Percentiles rank a stretch among this genome's conserved stretches.
These are phyloP conservation scores for Rhizopogon vesiculosus DNA, from an alignment of 768 basidiomycete genomes.

Conservation along the genomic window DNA sequence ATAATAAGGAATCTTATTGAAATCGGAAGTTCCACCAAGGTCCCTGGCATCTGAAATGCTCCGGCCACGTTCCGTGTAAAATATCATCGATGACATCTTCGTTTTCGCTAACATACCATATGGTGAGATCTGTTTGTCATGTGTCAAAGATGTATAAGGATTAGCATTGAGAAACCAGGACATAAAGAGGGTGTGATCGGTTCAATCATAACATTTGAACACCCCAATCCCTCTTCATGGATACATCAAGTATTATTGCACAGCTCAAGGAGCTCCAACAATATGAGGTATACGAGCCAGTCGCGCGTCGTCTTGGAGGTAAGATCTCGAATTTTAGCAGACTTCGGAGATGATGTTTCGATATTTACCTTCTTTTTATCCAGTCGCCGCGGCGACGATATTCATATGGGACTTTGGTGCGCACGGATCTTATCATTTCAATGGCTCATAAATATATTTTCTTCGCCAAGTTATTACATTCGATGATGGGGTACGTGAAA, in stretches of 20 bases:
- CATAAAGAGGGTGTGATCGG: no score
- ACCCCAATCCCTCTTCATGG: neutral
- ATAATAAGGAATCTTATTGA: no score
- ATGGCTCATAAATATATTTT: no score
- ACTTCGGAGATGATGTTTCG: neutral
- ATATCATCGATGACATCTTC: no score
- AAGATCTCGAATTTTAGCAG: neutral
- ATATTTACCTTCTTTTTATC: neutral
- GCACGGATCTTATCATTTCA: neutral
- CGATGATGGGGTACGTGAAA: neutral
- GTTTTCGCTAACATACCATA: no score
- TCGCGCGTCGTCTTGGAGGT: neutral
- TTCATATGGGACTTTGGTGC: slow-evolving; percentile 1
- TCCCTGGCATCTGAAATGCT: no score
- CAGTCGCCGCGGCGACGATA: neutral
- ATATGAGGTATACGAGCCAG: neutral
- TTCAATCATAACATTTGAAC: no score
- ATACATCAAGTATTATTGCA: neutral
- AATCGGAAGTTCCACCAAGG: no score
- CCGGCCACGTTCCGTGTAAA: no score
- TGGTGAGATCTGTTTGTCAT: no score
- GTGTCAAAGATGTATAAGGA: no score
- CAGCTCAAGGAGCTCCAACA: neutral
- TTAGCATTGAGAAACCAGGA: no score
- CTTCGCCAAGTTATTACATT: slow-evolving; percentile 1